Percentiles rank a stretch among this genome's conserved stretches.
Evolutionary conservation across 2,329 filamentous ascomycete genomes (phyloP).

Genomic region (Aspergillus thermomutatus): DNA sequence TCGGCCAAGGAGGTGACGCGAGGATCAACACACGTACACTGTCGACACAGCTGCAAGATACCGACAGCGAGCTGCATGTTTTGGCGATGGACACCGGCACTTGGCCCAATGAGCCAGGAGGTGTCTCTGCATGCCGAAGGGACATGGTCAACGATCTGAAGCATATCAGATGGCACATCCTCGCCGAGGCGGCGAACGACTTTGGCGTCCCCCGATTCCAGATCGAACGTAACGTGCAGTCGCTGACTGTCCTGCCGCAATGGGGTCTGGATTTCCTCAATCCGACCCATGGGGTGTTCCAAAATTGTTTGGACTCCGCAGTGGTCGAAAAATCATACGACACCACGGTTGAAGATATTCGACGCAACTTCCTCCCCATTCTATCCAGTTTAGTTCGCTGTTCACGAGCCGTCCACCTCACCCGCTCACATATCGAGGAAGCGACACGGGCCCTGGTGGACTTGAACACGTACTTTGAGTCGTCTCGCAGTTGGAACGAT

Average conservation of each 20-base stretch:
- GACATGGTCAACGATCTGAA: constrained; percentile 54
- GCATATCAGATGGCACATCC: constrained; percentile 54
- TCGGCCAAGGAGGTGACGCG: constrained; percentile 52
- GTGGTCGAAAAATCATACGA: constrained; percentile 47
- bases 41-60: constrained; percentile 47
- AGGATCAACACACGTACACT: constrained; percentile 45
- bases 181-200: constrained; percentile 55
- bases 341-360: constrained; percentile 43
- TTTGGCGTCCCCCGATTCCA: constrained; percentile 56
- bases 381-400: constrained; percentile 50
- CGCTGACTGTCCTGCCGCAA: constrained; percentile 52
- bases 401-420: constrained; percentile 45
- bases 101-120: constrained; percentile 53
- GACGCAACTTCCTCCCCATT: constrained; percentile 52
- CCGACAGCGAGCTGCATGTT: constrained; percentile 48
- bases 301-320: constrained; percentile 52
- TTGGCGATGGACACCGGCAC: constrained; percentile 53
- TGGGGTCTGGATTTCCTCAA: constrained; percentile 55
- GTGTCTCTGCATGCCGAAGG: constrained; percentile 54
- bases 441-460: constrained; percentile 49
- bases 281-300: constrained; percentile 52
- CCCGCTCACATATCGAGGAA: constrained; percentile 42
- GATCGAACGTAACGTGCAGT: constrained; percentile 54
- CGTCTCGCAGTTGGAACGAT: constrained; percentile 47
- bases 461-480: constrained; percentile 50